Evolutionary conservation across 352 stramenopile genomes (phyloP), one percentile per base, ranked within the genome.

Genomic region (Phytopythium ostracodes): DNA sequence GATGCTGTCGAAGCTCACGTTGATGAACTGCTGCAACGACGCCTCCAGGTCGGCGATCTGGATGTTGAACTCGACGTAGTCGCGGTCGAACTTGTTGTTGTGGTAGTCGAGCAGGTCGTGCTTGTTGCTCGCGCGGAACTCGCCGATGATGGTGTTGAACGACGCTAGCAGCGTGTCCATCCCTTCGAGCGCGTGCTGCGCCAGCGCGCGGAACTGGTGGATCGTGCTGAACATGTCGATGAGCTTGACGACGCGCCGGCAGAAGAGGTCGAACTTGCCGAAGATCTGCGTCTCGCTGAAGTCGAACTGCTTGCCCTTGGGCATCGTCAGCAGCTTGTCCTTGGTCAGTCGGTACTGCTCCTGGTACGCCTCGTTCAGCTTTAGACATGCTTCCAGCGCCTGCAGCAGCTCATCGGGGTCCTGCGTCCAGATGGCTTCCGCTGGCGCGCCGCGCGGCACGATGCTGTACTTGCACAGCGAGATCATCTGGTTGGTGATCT

Each of bases 61-160:
- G 52, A 97, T 96, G 60, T 97, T 98, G 71, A 98, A 98, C 58
- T 97, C 89, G 11, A 98, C 87, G 62, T 97, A 98, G 65, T 97
- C 93, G 17, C 92, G 75, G 52, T 98, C 92, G 59, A 98, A 98
- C 60, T 94, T 93, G 66, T 94, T 94, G 70, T 90, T 91, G 71
- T 93, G 75, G 66, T 85, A 96, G 62, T 96, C 88, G 1, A 97
- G 72, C 33, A 97, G 57, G 56, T 96, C 87, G 65, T 96, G 87
- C 58, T 91, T 88, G 63, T 92, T 81, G 22, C 50, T 53, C 29
- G 70, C 67, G 33, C 85, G 72, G 63, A 97, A 94, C 46, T 92
- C 77, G 44, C 66, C 67, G 22, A 96, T 91, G 52, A 96, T 94
- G 14, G 81, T 86, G 56, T 92, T 72, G 62, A 96, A 96, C 1